Conservation (phyloP, 2,329 filamentous ascomycete genomes). For the Botrytis fabae region DNA sequence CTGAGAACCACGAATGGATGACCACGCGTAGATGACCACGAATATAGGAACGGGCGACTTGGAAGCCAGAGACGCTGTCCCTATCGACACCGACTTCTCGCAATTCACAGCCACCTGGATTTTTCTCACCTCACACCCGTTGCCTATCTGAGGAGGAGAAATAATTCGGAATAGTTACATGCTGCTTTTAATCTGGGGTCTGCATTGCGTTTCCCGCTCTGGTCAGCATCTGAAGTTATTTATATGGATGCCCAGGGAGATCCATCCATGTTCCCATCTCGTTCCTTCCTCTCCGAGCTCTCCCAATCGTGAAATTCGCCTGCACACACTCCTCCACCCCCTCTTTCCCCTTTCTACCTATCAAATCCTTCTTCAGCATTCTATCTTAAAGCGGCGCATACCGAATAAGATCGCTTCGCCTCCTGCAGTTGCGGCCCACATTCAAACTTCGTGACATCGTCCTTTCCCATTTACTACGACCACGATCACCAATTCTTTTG, state of each 20-base stretch:
- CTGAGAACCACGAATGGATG: not conserved
- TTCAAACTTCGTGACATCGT: constrained; percentile 24
- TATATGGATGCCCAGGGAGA: not conserved
- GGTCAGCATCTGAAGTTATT: not conserved
- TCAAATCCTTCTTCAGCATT: constrained; percentile 20
- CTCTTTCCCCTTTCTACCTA: constrained; percentile 3
- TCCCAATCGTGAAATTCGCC: not conserved
- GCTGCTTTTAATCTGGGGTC: constrained; percentile 16
- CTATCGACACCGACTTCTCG: constrained; percentile 15
- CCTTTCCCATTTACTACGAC: constrained; percentile 24
- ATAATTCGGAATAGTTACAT: constrained; percentile 16
- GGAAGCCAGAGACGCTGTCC: not conserved
- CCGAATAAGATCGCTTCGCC: constrained; percentile 24
- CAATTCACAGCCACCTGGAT: constrained; percentile 18
- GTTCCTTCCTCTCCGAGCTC: not conserved
- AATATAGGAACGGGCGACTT: not conserved
- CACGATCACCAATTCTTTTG: constrained; percentile 26
- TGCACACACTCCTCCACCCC: not conserved
- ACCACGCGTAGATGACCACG: not conserved
- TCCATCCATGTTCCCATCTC: not conserved
- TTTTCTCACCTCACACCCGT: not conserved
- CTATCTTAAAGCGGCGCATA: constrained; percentile 18
- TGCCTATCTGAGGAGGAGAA: not conserved
- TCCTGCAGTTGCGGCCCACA: constrained; percentile 25
- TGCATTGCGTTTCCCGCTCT: not conserved